These are phyloP conservation scores for Aspergillus amoenus DNA, from an alignment of 2,329 filamentous ascomycete genomes.

Conservation along the genomic window DNA sequence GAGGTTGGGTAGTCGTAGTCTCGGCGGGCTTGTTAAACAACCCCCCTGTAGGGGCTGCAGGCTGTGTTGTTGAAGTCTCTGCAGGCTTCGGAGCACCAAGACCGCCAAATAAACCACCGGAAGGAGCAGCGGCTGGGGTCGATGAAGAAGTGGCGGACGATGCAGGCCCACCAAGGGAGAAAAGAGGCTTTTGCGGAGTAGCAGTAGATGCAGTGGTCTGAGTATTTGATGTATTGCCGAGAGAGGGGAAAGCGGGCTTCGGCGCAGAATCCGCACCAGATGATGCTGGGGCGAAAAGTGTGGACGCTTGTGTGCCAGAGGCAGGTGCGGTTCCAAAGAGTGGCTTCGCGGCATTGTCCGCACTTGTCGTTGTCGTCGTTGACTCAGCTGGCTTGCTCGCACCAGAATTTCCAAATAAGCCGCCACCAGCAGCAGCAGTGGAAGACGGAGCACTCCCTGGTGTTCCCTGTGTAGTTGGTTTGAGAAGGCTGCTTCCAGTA, in stretches of 20 bases:
- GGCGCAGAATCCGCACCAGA: slow-evolving; percentile 24
- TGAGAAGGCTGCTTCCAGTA: slow-evolving; percentile 29
- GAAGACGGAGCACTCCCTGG: slow-evolving; percentile 22
- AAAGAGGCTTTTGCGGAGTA: slow-evolving; percentile 36
- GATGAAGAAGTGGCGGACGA: slow-evolving; percentile 32
- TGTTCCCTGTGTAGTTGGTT: slow-evolving; percentile 22
- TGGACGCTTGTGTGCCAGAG: slow-evolving; percentile 21
- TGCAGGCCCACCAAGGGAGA: slow-evolving; percentile 31
- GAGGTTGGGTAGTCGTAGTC: slow-evolving; percentile 24
- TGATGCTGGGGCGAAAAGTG: slow-evolving; percentile 30
- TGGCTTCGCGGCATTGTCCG: slow-evolving; percentile 28
- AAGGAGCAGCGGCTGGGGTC: slow-evolving; percentile 31
- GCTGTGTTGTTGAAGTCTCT: slow-evolving; percentile 26
- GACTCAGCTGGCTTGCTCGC: slow-evolving; percentile 34
- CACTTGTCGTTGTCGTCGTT: slow-evolving; percentile 23
- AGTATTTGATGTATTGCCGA: slow-evolving; percentile 19
- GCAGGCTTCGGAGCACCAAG: slow-evolving; percentile 31
- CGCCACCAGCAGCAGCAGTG: neutral
- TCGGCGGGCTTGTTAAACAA: slow-evolving; percentile 28
- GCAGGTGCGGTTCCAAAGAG: slow-evolving; percentile 23
- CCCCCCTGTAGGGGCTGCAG: slow-evolving; percentile 19
- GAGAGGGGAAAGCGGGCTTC: slow-evolving; percentile 28
- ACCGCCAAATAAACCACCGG: slow-evolving; percentile 28
- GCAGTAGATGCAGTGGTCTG: slow-evolving; percentile 29
- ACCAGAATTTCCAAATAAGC: slow-evolving; percentile 20